These are phyloP conservation scores for Mycena rebaudengoi DNA, from an alignment of 768 basidiomycete genomes.

Conservation along the genomic window DNA sequence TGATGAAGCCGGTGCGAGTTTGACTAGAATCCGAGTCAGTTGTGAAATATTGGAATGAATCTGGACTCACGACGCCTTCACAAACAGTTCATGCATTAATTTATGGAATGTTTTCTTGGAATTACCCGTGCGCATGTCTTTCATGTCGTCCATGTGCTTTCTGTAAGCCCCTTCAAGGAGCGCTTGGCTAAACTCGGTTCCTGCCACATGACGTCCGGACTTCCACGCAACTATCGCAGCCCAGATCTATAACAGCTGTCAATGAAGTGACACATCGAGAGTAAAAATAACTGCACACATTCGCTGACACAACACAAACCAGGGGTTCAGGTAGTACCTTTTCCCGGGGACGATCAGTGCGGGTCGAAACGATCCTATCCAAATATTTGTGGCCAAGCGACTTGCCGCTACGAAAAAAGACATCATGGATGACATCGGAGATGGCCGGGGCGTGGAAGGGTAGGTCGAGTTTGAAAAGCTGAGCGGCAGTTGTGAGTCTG, in stretches of 20 bases:
- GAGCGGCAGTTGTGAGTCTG: no score
- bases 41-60: not conserved
- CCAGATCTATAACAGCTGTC: not conserved
- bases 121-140: not conserved
- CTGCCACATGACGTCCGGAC: not conserved
- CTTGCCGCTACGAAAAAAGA: not conserved
- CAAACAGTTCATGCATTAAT: constrained; percentile 5
- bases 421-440: constrained; percentile 4
- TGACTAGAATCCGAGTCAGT: not conserved
- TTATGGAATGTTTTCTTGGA: not conserved
- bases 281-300: not conserved
- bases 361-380: not conserved
- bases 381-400: not conserved
- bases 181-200: not conserved
- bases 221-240: not conserved
- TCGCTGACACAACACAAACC: not conserved
- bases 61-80: not conserved
- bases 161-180: not conserved
- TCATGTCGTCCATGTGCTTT: not conserved
- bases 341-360: not conserved
- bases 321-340: constrained; percentile 1
- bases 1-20: not conserved
- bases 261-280: not conserved
- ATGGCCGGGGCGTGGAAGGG: constrained; percentile 10
- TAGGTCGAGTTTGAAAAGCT: no score